Conservation (phyloP, 2,329 filamentous ascomycete genomes). For the Colletotrichum sp. region DNA sequence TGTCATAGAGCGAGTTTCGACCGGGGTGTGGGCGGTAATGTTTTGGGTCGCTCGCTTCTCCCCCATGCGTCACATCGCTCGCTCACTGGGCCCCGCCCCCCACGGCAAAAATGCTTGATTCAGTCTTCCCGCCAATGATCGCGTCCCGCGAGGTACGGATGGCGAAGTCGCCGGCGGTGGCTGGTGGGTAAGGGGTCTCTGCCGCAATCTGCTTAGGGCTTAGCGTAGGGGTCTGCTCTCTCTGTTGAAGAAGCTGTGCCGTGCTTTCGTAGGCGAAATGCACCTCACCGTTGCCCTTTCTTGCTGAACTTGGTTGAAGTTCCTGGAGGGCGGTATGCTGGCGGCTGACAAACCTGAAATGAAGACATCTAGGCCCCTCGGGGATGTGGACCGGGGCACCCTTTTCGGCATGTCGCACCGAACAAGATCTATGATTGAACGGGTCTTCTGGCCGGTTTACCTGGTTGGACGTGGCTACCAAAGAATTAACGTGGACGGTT, state of each 20-base stretch:
- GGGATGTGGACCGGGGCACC: not conserved
- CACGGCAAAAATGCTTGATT: slow-evolving; percentile 9
- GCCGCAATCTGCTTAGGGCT: slow-evolving; percentile 9
- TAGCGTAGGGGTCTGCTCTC: not conserved
- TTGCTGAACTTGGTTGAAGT: not conserved
- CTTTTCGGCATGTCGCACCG: not conserved
- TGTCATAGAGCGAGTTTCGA: slow-evolving; percentile 13
- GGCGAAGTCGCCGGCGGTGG: not conserved
- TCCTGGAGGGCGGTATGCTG: not conserved
- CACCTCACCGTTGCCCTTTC: not conserved
- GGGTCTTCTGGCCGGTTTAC: not conserved
- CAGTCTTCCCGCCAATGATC: not conserved
- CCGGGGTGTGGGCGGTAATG: not conserved
- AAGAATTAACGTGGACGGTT: not conserved
- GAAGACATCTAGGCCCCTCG: not conserved
- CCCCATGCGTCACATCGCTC: not conserved
- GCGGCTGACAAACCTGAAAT: not conserved
- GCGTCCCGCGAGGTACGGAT: not conserved
- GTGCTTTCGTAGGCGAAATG: not conserved
- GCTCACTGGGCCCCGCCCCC: not conserved
- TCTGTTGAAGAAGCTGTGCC: not conserved
- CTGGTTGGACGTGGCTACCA: not conserved
- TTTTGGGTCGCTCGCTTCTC: not conserved
- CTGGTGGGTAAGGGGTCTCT: not conserved
- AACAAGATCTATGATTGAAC: not conserved